Conservation (phyloP, 345 rosid genomes). For the Firmiana major region DNA sequence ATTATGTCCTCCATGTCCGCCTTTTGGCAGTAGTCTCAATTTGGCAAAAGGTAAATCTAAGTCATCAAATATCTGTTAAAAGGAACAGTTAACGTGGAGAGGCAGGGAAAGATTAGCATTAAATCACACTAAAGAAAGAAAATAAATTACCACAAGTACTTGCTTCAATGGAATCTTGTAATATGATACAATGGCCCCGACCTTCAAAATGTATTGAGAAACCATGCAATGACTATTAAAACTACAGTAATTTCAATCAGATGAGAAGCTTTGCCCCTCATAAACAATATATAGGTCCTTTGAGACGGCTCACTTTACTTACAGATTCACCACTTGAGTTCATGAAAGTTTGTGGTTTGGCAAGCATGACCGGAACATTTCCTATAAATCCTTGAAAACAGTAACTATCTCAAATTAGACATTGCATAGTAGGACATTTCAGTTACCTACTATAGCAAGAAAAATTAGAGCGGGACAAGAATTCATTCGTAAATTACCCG, state of each 20-base stretch:
- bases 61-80: slow-evolving; percentile 78
- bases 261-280: slow-evolving; percentile 3
- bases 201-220: slow-evolving; percentile 40
- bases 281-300: slow-evolving; percentile 21
- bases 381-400: slow-evolving; percentile 63
- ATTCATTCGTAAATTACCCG: background rate
- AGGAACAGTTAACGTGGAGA: slow-evolving; percentile 7
- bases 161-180: slow-evolving; percentile 92
- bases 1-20: slow-evolving; percentile 98
- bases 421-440: background rate
- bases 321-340: slow-evolving; percentile 94
- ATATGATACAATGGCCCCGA: slow-evolving; percentile 75
- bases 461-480: background rate
- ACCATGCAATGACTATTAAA: slow-evolving; percentile 7
- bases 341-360: slow-evolving; percentile 96
- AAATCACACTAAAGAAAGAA: slow-evolving; percentile 8
- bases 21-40: slow-evolving; percentile 88
- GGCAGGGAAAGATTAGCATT: background rate
- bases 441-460: background rate
- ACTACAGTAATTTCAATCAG: slow-evolving; percentile 2
- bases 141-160: slow-evolving; percentile 69
- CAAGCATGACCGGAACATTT: slow-evolving; percentile 80
- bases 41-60: slow-evolving; percentile 90
- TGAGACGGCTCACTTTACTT: slow-evolving; percentile 62
- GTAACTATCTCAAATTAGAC: background rate